Conservation (phyloP, 768 basidiomycete genomes). For the Mycena galericulata region DNA sequence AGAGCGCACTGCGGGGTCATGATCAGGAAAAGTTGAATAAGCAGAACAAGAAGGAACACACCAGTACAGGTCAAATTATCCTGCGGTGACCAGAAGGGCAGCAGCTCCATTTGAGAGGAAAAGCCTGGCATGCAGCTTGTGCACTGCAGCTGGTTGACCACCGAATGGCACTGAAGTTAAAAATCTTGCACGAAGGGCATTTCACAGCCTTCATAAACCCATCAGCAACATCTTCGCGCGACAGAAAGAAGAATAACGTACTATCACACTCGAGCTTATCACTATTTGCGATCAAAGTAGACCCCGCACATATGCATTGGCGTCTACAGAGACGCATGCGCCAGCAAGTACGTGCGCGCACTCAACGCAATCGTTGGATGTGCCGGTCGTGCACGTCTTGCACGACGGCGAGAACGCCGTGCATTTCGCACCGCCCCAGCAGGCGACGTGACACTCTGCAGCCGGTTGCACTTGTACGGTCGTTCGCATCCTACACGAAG, state of each 20-base stretch:
- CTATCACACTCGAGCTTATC: constrained; percentile 84
- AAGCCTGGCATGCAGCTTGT: constrained; percentile 83
- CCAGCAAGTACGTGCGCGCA: constrained; percentile 78
- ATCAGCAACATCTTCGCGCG: neutral
- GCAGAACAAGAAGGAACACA: constrained; percentile 40
- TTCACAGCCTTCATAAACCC: constrained; percentile 69
- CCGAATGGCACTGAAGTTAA: constrained; percentile 77
- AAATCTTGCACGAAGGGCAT: constrained; percentile 81
- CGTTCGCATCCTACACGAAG: constrained; percentile 72
- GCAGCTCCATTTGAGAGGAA: constrained; percentile 74
- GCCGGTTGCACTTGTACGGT: constrained; percentile 74
- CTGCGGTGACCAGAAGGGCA: constrained; percentile 80
- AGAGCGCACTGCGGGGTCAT: constrained; percentile 64
- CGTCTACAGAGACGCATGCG: constrained; percentile 72
- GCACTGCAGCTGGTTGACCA: constrained; percentile 75
- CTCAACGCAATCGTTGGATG: constrained; percentile 74
- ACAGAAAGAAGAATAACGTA: constrained; percentile 50
- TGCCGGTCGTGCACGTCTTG: constrained; percentile 73
- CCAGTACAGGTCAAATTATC: constrained; percentile 80
- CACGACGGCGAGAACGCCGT: constrained; percentile 71
- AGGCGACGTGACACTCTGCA: constrained; percentile 60
- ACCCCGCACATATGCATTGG: constrained; percentile 75
- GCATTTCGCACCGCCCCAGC: constrained; percentile 64
- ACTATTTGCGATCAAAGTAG: constrained; percentile 79
- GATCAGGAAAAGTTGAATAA: neutral